Base-by-base conservation (phyloP, 345 rosid genomes). In the Boechera stricta region DNA sequence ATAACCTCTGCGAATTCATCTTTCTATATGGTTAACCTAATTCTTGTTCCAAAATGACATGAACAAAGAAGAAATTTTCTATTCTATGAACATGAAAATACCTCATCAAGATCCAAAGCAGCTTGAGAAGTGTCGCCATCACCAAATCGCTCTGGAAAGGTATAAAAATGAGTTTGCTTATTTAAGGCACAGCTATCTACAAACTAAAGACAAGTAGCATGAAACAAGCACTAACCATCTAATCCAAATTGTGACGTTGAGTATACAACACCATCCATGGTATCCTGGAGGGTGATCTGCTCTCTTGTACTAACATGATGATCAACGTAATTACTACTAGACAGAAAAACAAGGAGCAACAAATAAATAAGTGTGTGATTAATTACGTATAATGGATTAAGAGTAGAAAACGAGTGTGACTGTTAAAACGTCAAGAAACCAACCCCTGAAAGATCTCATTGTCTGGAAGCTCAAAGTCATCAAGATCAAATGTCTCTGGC, bases 401-500 rank as follows among this genome's bases (percentile, higher is more conserved):
- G 58, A 38, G 49, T 12, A 35, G 41, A 52, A 11, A 10, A 35
- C 41, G 8, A 38, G 63, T 32, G 28, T 64, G 62, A 49, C 39
- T 45, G 5, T 48, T 18, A 41, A 56, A 51, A 13, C 18, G 42
- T 57, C 15, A 7, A 47, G 57, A 63, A 82, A 89, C 98, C 81
- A 80, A 96, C 99, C 98, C 95, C 76, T 93, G 98, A 74, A 91
- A 88, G 21, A 90, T 82, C 70, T 91, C 99, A 83, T 84, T 91
- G 69, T 96, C 97, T 82, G 98, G 99, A 74, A 96, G 91, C 92
- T 96, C 99, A 84, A 96, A 96, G 77, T 96, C 99, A 83, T 93
- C 99, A 80, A 96, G 99, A 86, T 96, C 99, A 86, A 96, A 96
- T 35, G 99, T 96, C 91, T 96, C 99, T 2, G 99, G 99, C 87